Percentiles rank a stretch among this genome's conserved stretches.
Conservation (phyloP, 2,329 filamentous ascomycete species). For the Didymella pinodella region DNA sequence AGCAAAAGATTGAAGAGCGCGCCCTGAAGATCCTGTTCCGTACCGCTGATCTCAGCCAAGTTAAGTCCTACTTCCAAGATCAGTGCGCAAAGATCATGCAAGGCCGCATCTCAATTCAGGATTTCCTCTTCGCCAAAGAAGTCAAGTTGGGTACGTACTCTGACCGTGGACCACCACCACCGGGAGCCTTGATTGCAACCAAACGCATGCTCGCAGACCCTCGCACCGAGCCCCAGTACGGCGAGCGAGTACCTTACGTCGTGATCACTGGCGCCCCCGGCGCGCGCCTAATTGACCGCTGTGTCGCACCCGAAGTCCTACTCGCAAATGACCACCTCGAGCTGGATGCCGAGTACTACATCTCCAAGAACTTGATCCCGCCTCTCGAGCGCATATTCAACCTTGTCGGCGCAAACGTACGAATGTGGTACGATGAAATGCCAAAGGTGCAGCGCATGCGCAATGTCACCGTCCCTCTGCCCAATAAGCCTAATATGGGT, state of each 20-base stretch:
- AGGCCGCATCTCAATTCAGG: slow-evolving; percentile 85
- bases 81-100: slow-evolving; percentile 94
- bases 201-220: slow-evolving; percentile 87
- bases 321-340: slow-evolving; percentile 78
- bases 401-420: slow-evolving; percentile 89
- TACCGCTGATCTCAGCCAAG: slow-evolving; percentile 84
- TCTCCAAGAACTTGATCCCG: slow-evolving; percentile 92
- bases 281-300: slow-evolving; percentile 84
- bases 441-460: slow-evolving; percentile 84
- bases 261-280: slow-evolving; percentile 89
- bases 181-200: slow-evolving; percentile 87
- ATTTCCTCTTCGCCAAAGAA: slow-evolving; percentile 95
- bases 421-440: slow-evolving; percentile 96
- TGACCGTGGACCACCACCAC: slow-evolving; percentile 78
- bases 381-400: slow-evolving; percentile 97
- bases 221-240: slow-evolving; percentile 88
- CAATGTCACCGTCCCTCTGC: slow-evolving; percentile 57
- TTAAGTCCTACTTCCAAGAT: slow-evolving; percentile 87
- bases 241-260: slow-evolving; percentile 93
- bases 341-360: slow-evolving; percentile 96
- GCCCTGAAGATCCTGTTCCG: slow-evolving; percentile 88
- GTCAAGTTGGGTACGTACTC: slow-evolving; percentile 90
- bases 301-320: slow-evolving; percentile 84
- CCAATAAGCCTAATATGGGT: slow-evolving; percentile 22
- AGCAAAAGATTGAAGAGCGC: slow-evolving; percentile 96